Base-by-base conservation (phyloP, 352 stramenopile genomes). In the Globisporangium canariense region DNA sequence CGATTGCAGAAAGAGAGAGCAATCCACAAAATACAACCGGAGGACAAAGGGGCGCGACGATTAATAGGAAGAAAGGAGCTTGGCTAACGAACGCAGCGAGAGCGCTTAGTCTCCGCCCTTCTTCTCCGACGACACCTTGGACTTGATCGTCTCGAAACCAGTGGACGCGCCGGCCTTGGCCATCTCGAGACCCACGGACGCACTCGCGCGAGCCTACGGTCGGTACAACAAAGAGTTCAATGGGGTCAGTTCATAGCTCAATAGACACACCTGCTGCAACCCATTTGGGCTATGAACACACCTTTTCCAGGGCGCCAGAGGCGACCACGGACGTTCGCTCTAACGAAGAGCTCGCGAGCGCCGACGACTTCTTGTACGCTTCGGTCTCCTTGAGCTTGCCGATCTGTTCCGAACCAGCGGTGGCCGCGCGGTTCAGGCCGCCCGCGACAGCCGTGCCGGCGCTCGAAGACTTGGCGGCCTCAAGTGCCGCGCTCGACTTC, bases 341-440 rank as follows among this genome's bases (percentile, higher is more conserved):
- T 55, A 83, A 83, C 32, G 73, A 72, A 18, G 73, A 73, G 56
- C 78, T 86, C 13, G 83, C 83, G 8, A 88, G 71, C 28, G 65
- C 80, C 11, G 81, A 85, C 20, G 81, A 89, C 67, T 88, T 91
- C 71, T 96, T 96, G 77, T 89, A 96, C 34, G 85, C 83, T 7
- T 91, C 87, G 32, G 87, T 90, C 58, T 90, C 85, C 68, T 91
- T 91, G 4, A 96, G 71, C 72, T 92, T 93, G 63, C 65, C 79
- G 40, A 92, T 84, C 68, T 87, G 77, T 68, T 93, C 83, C 58
- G 87, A 90, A 16, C 81, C 76, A 20, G 78, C 84, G 2, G 70
- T 76, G 3, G 83, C 81, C 18, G 81, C 86, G 18, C 65, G 81
- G 67, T 76, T 91, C 52, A 93, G 43, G 13, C 86, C 84, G 13